Percentiles rank a stretch among this genome's conserved stretches.
These are phyloP conservation scores for Leccinum pallidistipes DNA, from an alignment of 1,284 basidiomycete species.

Conservation along the genomic window DNA sequence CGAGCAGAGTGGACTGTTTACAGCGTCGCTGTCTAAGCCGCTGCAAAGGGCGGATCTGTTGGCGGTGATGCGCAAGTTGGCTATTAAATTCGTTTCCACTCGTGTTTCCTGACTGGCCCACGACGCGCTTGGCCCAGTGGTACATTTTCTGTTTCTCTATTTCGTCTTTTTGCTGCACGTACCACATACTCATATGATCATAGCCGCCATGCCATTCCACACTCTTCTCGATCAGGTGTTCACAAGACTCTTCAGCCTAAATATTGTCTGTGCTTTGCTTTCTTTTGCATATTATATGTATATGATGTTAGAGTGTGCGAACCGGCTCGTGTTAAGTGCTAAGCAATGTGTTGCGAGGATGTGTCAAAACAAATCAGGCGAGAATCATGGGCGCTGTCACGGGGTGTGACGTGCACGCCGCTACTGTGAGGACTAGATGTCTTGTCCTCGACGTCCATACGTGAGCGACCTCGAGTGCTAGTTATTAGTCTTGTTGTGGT, in stretches of 20 bases:
- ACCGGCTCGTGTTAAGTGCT: background rate
- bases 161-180: constrained; percentile 33
- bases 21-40: constrained; percentile 85
- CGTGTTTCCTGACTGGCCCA: constrained; percentile 33
- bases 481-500: background rate
- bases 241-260: constrained; percentile 39
- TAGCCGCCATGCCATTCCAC: constrained; percentile 29
- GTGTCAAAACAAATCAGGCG: constrained; percentile 14
- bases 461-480: background rate
- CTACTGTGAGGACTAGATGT: background rate
- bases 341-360: background rate
- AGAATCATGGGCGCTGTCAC: constrained; percentile 25
- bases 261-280: constrained; percentile 29
- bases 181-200: constrained; percentile 32
- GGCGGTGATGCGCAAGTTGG: constrained; percentile 73
- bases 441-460: background rate
- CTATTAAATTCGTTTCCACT: constrained; percentile 50
- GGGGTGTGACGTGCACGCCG: background rate
- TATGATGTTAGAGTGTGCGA: constrained; percentile 31
- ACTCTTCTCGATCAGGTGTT: constrained; percentile 14
- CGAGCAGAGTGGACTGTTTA: constrained; percentile 77
- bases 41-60: constrained; percentile 84
- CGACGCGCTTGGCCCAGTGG: constrained; percentile 9
- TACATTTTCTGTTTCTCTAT: constrained; percentile 34
- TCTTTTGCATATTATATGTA: constrained; percentile 42